Percentiles rank a stretch among this genome's conserved stretches.
phyloP scores from a whole-genome alignment of 2,329 filamentous ascomycete genomes.

The Metarhizium sp. region DNA sequence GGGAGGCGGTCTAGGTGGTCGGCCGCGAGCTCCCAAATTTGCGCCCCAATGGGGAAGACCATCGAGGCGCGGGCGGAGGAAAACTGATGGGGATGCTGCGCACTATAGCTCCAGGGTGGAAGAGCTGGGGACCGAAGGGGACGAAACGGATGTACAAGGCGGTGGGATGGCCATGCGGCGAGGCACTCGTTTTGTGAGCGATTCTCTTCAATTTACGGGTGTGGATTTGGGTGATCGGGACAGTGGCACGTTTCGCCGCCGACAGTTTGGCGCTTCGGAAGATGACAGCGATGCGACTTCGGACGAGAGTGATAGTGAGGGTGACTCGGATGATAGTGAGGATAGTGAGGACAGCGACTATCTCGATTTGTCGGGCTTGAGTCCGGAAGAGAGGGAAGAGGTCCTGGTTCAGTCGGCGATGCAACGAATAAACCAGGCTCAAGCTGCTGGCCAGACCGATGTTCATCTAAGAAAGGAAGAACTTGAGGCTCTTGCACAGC shows the following conservation, averaged over 20 bases:
- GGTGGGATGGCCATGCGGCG: conserved; percentile 37
- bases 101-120: conserved; percentile 42
- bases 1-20: conserved; percentile 99
- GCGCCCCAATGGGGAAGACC: conserved; percentile 99
- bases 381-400: conserved; percentile 60
- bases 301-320: conserved; percentile 16
- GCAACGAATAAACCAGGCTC: conserved; percentile 69
- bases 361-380: conserved; percentile 42
- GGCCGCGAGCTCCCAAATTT: conserved; percentile 95
- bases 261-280: conserved; percentile 19
- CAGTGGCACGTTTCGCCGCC: conserved; percentile 29
- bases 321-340: conserved; percentile 25
- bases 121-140: conserved; percentile 56
- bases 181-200: conserved; percentile 45
- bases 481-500: conserved; percentile 67
- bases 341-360: conserved; percentile 33
- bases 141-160: conserved; percentile 45
- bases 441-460: conserved; percentile 65
- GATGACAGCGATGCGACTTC: conserved; percentile 25
- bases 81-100: conserved; percentile 39
- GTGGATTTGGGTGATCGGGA: conserved; percentile 41
- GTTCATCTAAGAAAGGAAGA: conserved; percentile 75
- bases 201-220: conserved; percentile 52
- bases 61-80: conserved; percentile 76
- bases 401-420: conserved; percentile 68